A percentile compares a stretch with the other conserved stretches of the same genome.
phyloP scores from a whole-genome alignment of 441 rosid species.

The Syzygium syzygioides region DNA sequence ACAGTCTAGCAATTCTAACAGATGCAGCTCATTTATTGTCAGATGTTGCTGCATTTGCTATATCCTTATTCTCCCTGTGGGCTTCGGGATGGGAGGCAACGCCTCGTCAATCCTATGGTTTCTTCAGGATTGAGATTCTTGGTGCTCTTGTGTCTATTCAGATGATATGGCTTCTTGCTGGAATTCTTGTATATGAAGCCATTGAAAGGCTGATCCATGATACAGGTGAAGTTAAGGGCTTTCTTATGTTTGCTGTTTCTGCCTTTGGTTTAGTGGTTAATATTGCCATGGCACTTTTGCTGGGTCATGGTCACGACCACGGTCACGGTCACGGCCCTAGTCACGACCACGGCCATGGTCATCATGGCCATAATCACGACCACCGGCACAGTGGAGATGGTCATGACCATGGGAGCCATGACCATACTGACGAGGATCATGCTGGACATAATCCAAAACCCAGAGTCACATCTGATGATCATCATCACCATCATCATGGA shows the following conservation, averaged over 20 bases:
- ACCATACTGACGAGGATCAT: background rate
- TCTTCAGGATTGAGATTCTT: constrained; percentile 58
- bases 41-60: constrained; percentile 65
- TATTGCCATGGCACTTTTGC: constrained; percentile 48
- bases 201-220: constrained; percentile 44
- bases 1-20: constrained; percentile 61
- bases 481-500: constrained; percentile 19
- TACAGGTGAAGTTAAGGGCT: constrained; percentile 53
- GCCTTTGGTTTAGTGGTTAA: constrained; percentile 60
- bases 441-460: constrained; percentile 10
- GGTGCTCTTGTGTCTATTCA: constrained; percentile 65
- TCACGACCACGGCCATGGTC: constrained; percentile 19
- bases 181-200: constrained; percentile 69
- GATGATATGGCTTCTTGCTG: constrained; percentile 71
- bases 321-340: constrained; percentile 13
- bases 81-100: constrained; percentile 73
- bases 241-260: constrained; percentile 55
- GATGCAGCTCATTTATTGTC: constrained; percentile 71
- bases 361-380: constrained; percentile 10
- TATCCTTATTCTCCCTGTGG: constrained; percentile 61
- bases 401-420: constrained; percentile 4
- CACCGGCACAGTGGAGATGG: background rate
- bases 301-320: constrained; percentile 49
- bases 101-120: constrained; percentile 66
- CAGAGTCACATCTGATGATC: background rate